Conservation (phyloP, 805 yeast species). For the Candida maris region DNA sequence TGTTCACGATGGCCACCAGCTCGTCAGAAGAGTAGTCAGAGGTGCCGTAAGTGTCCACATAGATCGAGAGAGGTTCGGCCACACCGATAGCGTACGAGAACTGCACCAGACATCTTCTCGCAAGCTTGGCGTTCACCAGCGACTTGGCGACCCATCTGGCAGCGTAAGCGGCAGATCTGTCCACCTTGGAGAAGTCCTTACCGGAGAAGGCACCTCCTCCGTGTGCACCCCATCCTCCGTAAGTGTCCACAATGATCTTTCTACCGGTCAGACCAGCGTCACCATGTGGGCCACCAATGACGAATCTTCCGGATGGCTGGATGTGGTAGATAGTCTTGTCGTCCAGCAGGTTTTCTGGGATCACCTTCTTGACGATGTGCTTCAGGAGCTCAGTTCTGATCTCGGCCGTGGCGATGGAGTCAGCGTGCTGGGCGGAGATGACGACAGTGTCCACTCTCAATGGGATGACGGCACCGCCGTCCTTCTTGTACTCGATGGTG, state of each 20-base stretch:
- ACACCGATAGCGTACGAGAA: constrained; percentile 99
- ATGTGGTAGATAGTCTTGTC: constrained; percentile 96
- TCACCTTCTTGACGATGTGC: constrained; percentile 86
- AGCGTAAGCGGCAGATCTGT: constrained; percentile 99
- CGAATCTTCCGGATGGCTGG: constrained; percentile 99
- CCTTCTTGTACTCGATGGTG: constrained; percentile 92
- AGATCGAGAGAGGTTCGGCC: constrained; percentile 97
- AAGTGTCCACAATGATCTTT: constrained; percentile 98
- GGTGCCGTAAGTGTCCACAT: constrained; percentile 98
- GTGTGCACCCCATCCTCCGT: constrained; percentile 99
- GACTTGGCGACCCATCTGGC: constrained; percentile 99
- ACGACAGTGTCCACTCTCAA: constrained; percentile 96
- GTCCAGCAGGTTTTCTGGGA: constrained; percentile 86
- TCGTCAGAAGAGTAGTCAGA: constrained; percentile 85
- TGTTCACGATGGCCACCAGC: constrained; percentile 84
- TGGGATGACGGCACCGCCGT: constrained; percentile 93
- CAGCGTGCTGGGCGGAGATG: constrained; percentile 97
- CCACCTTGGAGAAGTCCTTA: constrained; percentile 99
- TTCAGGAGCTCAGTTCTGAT: constrained; percentile 73
- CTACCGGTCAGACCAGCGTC: constrained; percentile 99
- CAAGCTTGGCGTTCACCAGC: constrained; percentile 88
- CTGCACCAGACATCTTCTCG: constrained; percentile 96
- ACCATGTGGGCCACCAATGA: constrained; percentile 99
- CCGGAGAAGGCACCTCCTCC: constrained; percentile 99
- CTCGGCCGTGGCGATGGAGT: constrained; percentile 89